Percentiles rank a stretch among this genome's conserved stretches.
These are phyloP conservation scores for Clonostachys chloroleuca DNA, from an alignment of 2,329 filamentous ascomycete genomes.

Conservation along the genomic window DNA sequence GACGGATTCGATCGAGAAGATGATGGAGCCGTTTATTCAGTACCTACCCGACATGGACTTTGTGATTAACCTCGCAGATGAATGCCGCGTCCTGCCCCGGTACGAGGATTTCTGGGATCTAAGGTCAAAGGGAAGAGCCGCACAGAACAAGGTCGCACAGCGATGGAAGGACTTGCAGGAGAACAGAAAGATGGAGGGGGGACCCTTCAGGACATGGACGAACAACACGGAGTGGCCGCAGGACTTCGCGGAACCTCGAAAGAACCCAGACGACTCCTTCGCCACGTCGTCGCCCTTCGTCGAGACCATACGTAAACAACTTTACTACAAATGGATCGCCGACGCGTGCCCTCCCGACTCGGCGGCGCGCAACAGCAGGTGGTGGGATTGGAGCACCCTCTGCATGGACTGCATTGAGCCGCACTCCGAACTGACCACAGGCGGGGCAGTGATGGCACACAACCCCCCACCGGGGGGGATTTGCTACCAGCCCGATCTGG, in stretches of 20 bases:
- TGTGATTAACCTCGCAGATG: constrained; percentile 70
- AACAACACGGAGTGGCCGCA: constrained; percentile 7
- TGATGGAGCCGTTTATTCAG: constrained; percentile 64
- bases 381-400: constrained; percentile 29
- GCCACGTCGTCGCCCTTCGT: constrained; percentile 7
- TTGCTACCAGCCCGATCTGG: constrained; percentile 43
- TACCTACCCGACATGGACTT: constrained; percentile 76
- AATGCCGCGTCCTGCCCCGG: constrained; percentile 52
- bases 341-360: constrained; percentile 40
- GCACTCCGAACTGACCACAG: constrained; percentile 19
- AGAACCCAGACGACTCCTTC: not conserved
- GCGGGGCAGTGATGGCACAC: constrained; percentile 34
- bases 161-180: constrained; percentile 14
- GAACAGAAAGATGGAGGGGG: not conserved
- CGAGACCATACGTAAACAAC: constrained; percentile 12
- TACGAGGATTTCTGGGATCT: constrained; percentile 49
- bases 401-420: constrained; percentile 25
- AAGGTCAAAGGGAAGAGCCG: constrained; percentile 16
- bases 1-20: constrained; percentile 41
- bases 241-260: constrained; percentile 4
- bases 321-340: constrained; percentile 28
- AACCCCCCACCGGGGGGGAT: constrained; percentile 21
- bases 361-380: constrained; percentile 28
- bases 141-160: constrained; percentile 53
- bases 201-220: not conserved